phyloP scores from a whole-genome alignment of 192 early-diverging fungal species.

The Funneliformis mosseae region DNA sequence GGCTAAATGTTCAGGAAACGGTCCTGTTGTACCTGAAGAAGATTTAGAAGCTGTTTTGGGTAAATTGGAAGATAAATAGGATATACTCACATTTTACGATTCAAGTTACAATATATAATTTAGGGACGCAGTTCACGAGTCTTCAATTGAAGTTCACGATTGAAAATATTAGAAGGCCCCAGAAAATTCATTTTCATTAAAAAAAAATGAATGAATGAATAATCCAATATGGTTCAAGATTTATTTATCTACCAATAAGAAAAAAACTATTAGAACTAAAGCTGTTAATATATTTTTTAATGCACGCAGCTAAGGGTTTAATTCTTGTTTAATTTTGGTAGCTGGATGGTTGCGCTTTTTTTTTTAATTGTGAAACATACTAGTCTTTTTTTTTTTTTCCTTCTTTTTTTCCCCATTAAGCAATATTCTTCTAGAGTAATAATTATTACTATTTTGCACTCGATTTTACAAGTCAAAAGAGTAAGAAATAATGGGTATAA shows the following conservation, averaged over 20 bases:
- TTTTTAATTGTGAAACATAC: background rate
- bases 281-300: background rate
- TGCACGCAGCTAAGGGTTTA: background rate
- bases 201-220: background rate
- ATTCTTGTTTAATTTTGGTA: background rate
- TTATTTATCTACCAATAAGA: background rate
- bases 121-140: background rate
- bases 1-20: constrained; percentile 61
- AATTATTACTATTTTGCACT: background rate
- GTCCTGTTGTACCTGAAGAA: constrained; percentile 53
- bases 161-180: background rate
- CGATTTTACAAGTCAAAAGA: background rate
- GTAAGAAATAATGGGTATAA: background rate
- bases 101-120: background rate
- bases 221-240: background rate
- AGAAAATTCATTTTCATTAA: background rate
- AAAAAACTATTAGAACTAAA: background rate
- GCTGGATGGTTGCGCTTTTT: background rate
- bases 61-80: constrained; percentile 31
- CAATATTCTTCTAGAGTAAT: background rate
- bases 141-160: background rate
- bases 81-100: background rate
- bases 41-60: constrained; percentile 37
- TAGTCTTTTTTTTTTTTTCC: background rate
- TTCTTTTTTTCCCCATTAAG: background rate